Conservation (phyloP, 202 grass and related monocot genomes). For the Zoysia matrella region DNA sequence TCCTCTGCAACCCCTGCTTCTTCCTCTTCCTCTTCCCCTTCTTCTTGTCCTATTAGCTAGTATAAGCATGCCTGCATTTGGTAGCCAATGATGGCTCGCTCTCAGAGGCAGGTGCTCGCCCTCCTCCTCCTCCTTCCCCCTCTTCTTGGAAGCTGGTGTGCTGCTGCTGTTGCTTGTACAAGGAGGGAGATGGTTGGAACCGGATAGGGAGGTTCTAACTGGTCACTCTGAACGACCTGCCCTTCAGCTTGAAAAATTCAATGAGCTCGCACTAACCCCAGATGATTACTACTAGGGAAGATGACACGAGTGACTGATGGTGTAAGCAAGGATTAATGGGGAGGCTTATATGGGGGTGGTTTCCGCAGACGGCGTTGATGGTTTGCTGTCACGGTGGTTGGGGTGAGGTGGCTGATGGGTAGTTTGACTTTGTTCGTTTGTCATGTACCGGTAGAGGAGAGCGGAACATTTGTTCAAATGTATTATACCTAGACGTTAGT, state of each 20-base stretch:
- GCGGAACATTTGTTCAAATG: slow-evolving; percentile 21
- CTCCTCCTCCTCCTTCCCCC: slow-evolving; percentile 15
- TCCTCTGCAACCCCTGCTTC: neutral
- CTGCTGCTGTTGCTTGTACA: slow-evolving; percentile 75
- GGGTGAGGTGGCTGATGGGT: slow-evolving; percentile 41
- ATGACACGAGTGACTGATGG: neutral
- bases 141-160: slow-evolving; percentile 63
- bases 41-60: slow-evolving; percentile 47
- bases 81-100: slow-evolving; percentile 49
- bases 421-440: slow-evolving; percentile 76
- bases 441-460: neutral
- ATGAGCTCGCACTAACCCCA: slow-evolving; percentile 12
- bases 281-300: neutral
- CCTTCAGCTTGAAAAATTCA: slow-evolving; percentile 46
- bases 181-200: slow-evolving; percentile 46
- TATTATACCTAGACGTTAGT: slow-evolving; percentile 43
- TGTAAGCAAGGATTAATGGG: slow-evolving; percentile 9
- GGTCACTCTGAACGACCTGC: slow-evolving; percentile 27
- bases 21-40: slow-evolving; percentile 39
- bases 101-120: slow-evolving; percentile 35
- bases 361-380: slow-evolving; percentile 44
- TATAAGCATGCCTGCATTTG: slow-evolving; percentile 61
- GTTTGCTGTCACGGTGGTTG: slow-evolving; percentile 85
- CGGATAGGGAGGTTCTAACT: slow-evolving; percentile 79
- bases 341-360: slow-evolving; percentile 29